Evolutionary conservation across 1,139 yeast genomes (phyloP), one percentile per base, ranked within the genome.

Genomic region (Sugiyamaella pinicola): DNA sequence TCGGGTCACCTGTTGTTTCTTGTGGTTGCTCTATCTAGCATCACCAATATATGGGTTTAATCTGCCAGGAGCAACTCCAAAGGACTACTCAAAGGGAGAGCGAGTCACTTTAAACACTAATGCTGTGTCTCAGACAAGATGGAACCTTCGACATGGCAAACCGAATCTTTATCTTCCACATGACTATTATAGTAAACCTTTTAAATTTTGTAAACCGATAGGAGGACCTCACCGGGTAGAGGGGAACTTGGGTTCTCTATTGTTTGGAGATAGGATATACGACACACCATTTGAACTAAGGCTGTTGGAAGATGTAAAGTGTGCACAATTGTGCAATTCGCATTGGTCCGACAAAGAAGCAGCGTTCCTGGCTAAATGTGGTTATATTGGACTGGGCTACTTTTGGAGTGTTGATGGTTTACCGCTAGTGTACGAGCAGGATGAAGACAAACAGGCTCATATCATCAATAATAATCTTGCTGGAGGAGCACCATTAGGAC

Each of bases 321-420:
- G 99, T 75, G 76, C 76, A 53, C 63, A 68, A 22, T 73, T 90
- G 49, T 93, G 99, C 71, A 62, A 77, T 1, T 63, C 77, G 2
- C 63, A 62, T 3, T 89, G 87, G 67, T 77, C 84, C 26, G 77
- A 79, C 31, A 68, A 79, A 6, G 83, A 67, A 78, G 85, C 64
- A 80, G 87, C 64, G 86, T 91, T 61, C 76, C n/a, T n/a, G n/a
- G n/a, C n/a, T n/a, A n/a, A n/a, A 83, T 58, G 89, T 90, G 49
- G 90, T 91, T 3, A 91, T 87, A n/a, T n/a, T n/a, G n/a, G n/a
- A n/a, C n/a, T n/a, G n/a, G n/a, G 61, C 69, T 81, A 79, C 65
- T 87, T 88, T 67, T 91, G 98, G 98, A 76, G 90, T 54, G 75
- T 93, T 56, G 99, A 93, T 69, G 97, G 97, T 2, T 79, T 93